Evolutionary conservation across 345 rosid genomes (phyloP).

Genomic region (Linum tenue): DNA sequence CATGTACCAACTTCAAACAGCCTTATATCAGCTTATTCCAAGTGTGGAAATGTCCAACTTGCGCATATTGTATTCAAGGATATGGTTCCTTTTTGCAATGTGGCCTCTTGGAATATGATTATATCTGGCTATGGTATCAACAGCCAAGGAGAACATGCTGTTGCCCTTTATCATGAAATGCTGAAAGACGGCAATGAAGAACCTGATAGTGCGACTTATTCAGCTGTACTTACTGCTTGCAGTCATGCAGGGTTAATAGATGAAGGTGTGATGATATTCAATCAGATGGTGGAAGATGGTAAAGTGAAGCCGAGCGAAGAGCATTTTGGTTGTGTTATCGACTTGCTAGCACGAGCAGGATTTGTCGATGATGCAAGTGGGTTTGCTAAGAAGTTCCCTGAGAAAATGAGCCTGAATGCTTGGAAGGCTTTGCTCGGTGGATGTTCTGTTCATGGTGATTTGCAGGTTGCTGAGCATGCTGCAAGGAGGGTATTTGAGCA

Average conservation of each 20-base stretch:
- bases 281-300: constrained; percentile 24
- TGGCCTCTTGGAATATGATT: constrained; percentile 42
- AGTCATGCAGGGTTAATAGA: constrained; percentile 33
- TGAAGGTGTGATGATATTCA: constrained; percentile 34
- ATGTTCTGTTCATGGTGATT: constrained; percentile 30
- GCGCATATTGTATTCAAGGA: constrained; percentile 24
- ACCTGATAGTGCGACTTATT: constrained; percentile 32
- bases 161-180: constrained; percentile 31
- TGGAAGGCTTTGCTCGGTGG: constrained; percentile 38
- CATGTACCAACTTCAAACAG: constrained; percentile 29
- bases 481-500: constrained; percentile 22
- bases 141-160: constrained; percentile 30
- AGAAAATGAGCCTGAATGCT: constrained; percentile 21
- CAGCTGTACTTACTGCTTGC: constrained; percentile 32
- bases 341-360: constrained; percentile 36
- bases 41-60: constrained; percentile 30
- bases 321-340: constrained; percentile 32
- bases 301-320: constrained; percentile 26
- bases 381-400: constrained; percentile 13
- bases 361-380: constrained; percentile 27
- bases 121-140: constrained; percentile 33
- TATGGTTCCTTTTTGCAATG: constrained; percentile 28
- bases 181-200: constrained; percentile 17
- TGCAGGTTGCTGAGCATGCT: constrained; percentile 31
- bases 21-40: constrained; percentile 41